Evolutionary conservation across 176 grass and related monocot genomes (phyloP), one percentile per base, ranked within the genome.

Genomic region (Carex pumila): DNA sequence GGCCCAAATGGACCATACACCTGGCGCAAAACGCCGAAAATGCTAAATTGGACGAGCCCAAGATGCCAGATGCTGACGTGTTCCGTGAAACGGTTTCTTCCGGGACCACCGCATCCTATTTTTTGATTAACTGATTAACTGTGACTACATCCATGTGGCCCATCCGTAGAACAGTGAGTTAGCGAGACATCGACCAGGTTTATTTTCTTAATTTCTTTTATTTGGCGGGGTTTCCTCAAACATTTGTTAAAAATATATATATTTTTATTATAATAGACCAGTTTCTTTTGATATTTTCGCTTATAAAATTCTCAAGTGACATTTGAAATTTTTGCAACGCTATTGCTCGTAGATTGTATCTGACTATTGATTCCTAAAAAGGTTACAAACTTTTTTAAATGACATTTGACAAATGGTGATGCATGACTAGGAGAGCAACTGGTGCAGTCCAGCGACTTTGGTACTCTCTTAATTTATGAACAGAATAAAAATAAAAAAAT

Each of bases 1-100:
- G 30, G 6, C 52, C 9, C 34, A 34, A 65, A 7, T 19, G 4
- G 34, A 14, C 79, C 58, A 43, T 65, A 65, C 79, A 81, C 79
- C 15, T 81, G 79, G 58, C 37, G 58, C 79, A 30, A 63, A 14
- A 81, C 31, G 79, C 59, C 79, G 36, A 81, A 81, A 32, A 14
- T 11, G 34, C 18, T 21, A 11, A 80, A 65, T 52, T 65, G 60
- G 34, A 65, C n/a, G 6, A 31, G 36, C 57, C 14, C 9, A 19
- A 1, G n/a, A 50, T 19, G 9, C 18, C 34, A 22, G 71, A 75
- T 47, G 71, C 10, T 75, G 71, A 75, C 71, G 30, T 75, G 71
- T 37, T 53, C 15, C 41, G 30, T 75, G 71, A 75, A 75, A 75
- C 71, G 71, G 71, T 30, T 12, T 49, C 29, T 6, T 37, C 11